A percentile compares a stretch with the other conserved stretches of the same genome.
These are phyloP conservation scores for Daldinia decipiens DNA, from an alignment of 495 filamentous ascomycete genomes.

Conservation along the genomic window DNA sequence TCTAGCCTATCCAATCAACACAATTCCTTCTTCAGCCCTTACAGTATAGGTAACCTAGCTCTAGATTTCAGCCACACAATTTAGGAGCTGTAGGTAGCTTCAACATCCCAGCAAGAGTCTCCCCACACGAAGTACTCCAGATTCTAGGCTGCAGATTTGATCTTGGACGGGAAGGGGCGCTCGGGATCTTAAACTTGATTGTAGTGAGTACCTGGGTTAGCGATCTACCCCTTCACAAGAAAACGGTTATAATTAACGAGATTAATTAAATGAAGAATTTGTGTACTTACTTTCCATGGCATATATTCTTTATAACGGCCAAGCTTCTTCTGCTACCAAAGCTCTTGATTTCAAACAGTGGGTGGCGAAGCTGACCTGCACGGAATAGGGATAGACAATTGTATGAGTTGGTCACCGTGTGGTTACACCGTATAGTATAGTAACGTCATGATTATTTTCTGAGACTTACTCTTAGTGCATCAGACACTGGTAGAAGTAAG, in stretches of 20 bases:
- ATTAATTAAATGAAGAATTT: neutral
- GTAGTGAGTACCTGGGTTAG: neutral
- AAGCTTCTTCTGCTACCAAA: neutral
- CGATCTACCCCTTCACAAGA: constrained; percentile 18
- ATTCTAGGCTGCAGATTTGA: constrained; percentile 18
- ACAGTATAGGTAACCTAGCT: constrained; percentile 24
- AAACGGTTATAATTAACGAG: constrained; percentile 6
- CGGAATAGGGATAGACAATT: constrained; percentile 23
- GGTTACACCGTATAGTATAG: constrained; percentile 28
- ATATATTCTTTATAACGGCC: constrained; percentile 16
- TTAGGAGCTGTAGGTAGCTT: constrained; percentile 20
- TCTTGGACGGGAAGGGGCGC: constrained; percentile 31
- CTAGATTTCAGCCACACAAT: constrained; percentile 34
- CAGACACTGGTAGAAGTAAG: neutral
- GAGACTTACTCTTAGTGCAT: constrained; percentile 18
- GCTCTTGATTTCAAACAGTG: neutral
- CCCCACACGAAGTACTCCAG: constrained; percentile 11
- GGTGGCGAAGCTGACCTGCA: constrained; percentile 11
- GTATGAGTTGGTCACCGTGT: constrained; percentile 7
- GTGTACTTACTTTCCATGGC: constrained; percentile 9
- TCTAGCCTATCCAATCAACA: constrained; percentile 18
- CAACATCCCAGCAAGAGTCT: constrained; percentile 18
- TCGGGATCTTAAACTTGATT: neutral
- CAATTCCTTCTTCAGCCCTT: constrained; percentile 25
- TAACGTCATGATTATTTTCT: constrained; percentile 30